Evolutionary conservation across 1,139 yeast species (phyloP).

Genomic region (Kodamaea sp.): DNA sequence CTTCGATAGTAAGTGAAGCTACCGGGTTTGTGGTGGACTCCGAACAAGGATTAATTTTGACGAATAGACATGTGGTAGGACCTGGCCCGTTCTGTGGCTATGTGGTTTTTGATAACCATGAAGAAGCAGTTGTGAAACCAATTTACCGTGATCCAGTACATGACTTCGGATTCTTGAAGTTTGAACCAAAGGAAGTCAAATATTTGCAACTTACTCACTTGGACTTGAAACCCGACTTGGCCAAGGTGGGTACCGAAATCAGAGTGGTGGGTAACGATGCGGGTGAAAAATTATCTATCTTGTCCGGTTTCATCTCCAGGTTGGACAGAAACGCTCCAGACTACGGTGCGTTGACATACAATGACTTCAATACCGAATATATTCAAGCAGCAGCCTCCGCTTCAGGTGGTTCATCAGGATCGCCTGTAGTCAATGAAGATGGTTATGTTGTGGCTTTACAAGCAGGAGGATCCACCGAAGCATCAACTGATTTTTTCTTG

Average conservation of each 20-base stretch:
- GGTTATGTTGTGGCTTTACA: conserved; percentile 90
- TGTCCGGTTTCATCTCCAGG: conserved; percentile 88
- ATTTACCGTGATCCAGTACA: conserved; percentile 83
- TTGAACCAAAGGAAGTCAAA: conserved; percentile 69
- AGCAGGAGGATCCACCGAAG: conserved; percentile 91
- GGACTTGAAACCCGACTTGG: conserved; percentile 75
- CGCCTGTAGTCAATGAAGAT: conserved; percentile 87
- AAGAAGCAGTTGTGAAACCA: conserved; percentile 85
- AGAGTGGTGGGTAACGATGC: conserved; percentile 96
- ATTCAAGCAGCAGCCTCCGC: conserved; percentile 97
- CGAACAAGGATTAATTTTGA: conserved; percentile 74
- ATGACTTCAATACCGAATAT: conserved; percentile 93
- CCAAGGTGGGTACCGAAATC: conserved; percentile 87
- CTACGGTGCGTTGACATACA: conserved; percentile 85
- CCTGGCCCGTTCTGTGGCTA: conserved; percentile 93
- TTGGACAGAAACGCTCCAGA: conserved; percentile 94
- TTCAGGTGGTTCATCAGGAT: conserved; percentile 94
- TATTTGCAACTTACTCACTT: conserved; percentile 72
- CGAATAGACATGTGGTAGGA: conserved; percentile 93
- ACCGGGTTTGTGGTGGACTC: conserved; percentile 96
- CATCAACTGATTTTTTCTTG: conserved; percentile 89
- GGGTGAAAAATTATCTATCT: conserved; percentile 86
- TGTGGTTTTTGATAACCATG: conserved; percentile 92
- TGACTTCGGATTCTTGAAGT: conserved; percentile 80
- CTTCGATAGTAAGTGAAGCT: conserved; percentile 82